Base-by-base conservation (phyloP, 495 filamentous ascomycete genomes). In the Terfezia claveryi region DNA sequence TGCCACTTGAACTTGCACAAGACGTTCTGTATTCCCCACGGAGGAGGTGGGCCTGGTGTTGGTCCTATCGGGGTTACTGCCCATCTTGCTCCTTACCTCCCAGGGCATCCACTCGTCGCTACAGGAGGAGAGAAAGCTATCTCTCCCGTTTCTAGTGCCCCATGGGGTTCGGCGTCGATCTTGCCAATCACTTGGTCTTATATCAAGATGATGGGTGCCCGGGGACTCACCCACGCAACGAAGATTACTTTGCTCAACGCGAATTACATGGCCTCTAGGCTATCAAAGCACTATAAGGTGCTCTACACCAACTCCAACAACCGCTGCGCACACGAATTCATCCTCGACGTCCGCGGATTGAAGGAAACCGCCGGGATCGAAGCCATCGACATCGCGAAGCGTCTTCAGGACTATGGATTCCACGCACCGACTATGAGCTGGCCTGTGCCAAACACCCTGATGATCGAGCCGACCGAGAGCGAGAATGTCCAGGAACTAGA, bases 1-100 rank as follows among this genome's bases (percentile, higher is more conserved):
- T 98, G 91, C 76, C 91, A 98, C 71, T 71, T 98, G 55, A 98
- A 98, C 68, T 74, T 98, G 14, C 91, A 98, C 76, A 98, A 98
- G 72, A 98, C 91, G 1, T 98, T 98, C 75, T 98, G 91, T 70
- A 98, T 98, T 62, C 91, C 91, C 20, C 91, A 98, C 68, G 91
- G 91, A 53, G 91, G 91, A 56, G 91, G 91, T 56, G 91, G 91
- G 23, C 91, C 91, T 7, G 91, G 91, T 57, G 87, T 96, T 49
- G 91, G 91, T 1, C 91, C 91, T 53, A 94, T 98, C 56, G 88
- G 89, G 62, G 91, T 96, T 44, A 88, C 85, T 61, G 68, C 76
- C 51, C 87, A 92, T 63, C 77, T 98, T 50, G 70, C 75, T 8
- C 74, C 78, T 14, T 88, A 79, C 74, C 76, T 98, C 38, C 92